phyloP scores from a whole-genome alignment of 306 rosid genomes.

The Dicorynia guianensis region DNA sequence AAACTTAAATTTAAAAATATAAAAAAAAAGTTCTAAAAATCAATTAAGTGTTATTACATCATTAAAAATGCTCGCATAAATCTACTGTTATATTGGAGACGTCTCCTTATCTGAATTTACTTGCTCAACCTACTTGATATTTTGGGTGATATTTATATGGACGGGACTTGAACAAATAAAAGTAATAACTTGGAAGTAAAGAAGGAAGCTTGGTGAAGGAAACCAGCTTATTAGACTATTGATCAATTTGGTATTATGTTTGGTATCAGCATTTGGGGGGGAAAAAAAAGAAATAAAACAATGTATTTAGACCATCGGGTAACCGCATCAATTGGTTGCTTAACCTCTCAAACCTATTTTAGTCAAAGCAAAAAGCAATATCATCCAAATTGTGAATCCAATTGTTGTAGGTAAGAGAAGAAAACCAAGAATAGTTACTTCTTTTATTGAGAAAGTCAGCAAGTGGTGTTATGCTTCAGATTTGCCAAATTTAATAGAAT shows the following conservation, averaged over 20 bases:
- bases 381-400: neutral
- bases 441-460: neutral
- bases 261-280: no score
- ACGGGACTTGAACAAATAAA: neutral
- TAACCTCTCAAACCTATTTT: no score
- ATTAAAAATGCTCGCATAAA: no score
- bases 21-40: no score
- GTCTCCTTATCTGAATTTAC: slow-evolving; percentile 27
- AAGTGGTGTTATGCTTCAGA: neutral
- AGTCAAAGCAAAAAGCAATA: neutral
- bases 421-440: no score
- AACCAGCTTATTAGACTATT: slow-evolving; percentile 1
- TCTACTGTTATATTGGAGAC: neutral
- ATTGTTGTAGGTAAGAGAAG: no score
- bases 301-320: no score
- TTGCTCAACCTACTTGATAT: neutral
- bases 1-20: no score
- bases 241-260: slow-evolving; percentile 4
- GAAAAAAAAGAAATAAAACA: no score
- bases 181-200: neutral
- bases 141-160: neutral
- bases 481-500: neutral
- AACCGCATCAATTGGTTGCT: no score
- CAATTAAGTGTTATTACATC: no score
- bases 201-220: slow-evolving; percentile 26